Evolutionary conservation across 495 filamentous ascomycete species (phyloP), one percentile per base, ranked within the genome.

Genomic region (Neurospora africana): DNA sequence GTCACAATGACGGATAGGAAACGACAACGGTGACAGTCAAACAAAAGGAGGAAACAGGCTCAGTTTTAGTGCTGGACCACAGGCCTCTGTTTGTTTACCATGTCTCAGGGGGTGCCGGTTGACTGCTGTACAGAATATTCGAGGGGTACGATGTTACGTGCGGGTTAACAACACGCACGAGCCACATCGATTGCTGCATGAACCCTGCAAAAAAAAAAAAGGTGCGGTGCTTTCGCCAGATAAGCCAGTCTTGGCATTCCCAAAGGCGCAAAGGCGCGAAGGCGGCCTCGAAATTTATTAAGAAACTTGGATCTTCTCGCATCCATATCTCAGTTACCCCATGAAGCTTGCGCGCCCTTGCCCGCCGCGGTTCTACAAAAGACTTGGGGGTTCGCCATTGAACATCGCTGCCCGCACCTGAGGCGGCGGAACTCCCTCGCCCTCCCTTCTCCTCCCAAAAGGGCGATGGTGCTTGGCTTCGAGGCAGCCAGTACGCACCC

Each of bases 381-480:
- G 27, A 65, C 53, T 65, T 65, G 53, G 53, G 53, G 30, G 53
- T 65, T 65, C 53, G 53, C 53, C 53, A 65, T 65, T 65, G 15
- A 65, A 65, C 27, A 65, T 65, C 53, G 53, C 23, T 58, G 74
- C 71, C 72, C 77, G 71, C 72, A 72, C 69, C 74, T 71, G 27
- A 72, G 72, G 77, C 76, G 77, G 78, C 75, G 74, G 74, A 74
- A 69, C 61, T 47, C 38, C 53, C 72, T 75, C 72, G 61, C 69
- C 43, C 40, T 68, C 36, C 37, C 58, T 40, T 37, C 69, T 71
- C 58, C 61, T 71, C 65, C 43, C 68, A 21, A 23, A 68, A 74
- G 71, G 78, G 75, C 74, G 68, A 80, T 81, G 79, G 77, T 77
- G 39, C 71, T 78, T 76, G 79, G 78, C 71, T 76, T 75, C 47